A percentile compares a stretch with the other conserved stretches of the same genome.
Evolutionary conservation across 2,329 filamentous ascomycete species (phyloP).

Genomic region (Cryphonectria radicalis): DNA sequence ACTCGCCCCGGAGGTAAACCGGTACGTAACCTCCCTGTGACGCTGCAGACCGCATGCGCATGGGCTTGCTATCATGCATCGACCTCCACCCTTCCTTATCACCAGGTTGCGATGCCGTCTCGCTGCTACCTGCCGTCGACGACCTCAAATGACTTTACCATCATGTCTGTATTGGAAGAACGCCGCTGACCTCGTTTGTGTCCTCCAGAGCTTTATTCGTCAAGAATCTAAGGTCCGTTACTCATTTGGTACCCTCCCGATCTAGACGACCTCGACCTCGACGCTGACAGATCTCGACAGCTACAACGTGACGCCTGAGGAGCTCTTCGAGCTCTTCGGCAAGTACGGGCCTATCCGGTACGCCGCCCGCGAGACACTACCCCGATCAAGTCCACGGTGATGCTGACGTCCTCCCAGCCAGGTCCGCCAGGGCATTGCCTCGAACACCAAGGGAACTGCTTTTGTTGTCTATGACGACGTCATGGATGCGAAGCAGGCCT

Average conservation of each 20-base stretch:
- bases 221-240: constrained; percentile 94
- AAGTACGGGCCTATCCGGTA: constrained; percentile 97
- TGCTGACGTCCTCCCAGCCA: constrained; percentile 63
- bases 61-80: constrained; percentile 12
- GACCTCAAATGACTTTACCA: background rate
- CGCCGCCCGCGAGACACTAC: constrained; percentile 39
- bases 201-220: constrained; percentile 91
- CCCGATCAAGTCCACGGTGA: background rate
- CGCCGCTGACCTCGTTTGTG: constrained; percentile 34
- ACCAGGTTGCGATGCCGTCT: constrained; percentile 3
- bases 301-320: constrained; percentile 98
- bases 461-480: constrained; percentile 99
- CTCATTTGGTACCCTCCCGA: constrained; percentile 53
- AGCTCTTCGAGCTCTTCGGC: constrained; percentile 98
- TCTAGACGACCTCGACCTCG: constrained; percentile 38
- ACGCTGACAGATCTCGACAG: constrained; percentile 51
- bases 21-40: constrained; percentile 61
- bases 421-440: constrained; percentile 97
- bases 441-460: constrained; percentile 96
- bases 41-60: constrained; percentile 10
- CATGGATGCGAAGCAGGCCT: constrained; percentile 97
- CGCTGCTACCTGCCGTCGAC: background rate
- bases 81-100: constrained; percentile 8
- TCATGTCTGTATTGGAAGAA: background rate
- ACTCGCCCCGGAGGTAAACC: constrained; percentile 99